phyloP scores from a whole-genome alignment of 176 grass and related monocot species.

The Neostapfia colusana region DNA sequence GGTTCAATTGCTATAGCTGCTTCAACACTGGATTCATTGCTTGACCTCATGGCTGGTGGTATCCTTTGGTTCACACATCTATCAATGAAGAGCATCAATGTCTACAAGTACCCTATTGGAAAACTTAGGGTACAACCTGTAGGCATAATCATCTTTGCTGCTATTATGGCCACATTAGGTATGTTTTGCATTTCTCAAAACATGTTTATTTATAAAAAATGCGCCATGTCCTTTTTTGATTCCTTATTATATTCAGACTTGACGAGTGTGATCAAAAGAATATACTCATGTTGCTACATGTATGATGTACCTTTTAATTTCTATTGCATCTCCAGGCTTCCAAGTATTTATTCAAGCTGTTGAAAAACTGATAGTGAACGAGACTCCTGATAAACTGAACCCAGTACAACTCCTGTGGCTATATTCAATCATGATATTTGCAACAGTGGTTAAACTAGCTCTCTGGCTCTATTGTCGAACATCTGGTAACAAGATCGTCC shows the following conservation, averaged over 20 bases:
- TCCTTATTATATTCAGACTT: neutral
- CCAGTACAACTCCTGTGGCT: slow-evolving; percentile 73
- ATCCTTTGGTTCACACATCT: slow-evolving; percentile 99
- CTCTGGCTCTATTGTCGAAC: slow-evolving; percentile 87
- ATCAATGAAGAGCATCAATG: slow-evolving; percentile 87
- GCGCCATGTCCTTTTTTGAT: neutral
- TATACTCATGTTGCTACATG: neutral
- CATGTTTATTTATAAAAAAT: neutral
- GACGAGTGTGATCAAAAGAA: neutral
- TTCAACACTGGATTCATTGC: slow-evolving; percentile 87
- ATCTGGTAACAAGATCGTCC: slow-evolving; percentile 85
- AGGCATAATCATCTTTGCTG: slow-evolving; percentile 93
- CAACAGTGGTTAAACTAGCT: slow-evolving; percentile 81
- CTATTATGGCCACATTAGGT: slow-evolving; percentile 93
- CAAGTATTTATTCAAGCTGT: slow-evolving; percentile 87
- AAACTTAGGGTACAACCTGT: slow-evolving; percentile 93
- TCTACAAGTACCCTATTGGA: slow-evolving; percentile 91
- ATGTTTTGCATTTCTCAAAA: slow-evolving; percentile 29
- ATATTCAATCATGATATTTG: slow-evolving; percentile 94
- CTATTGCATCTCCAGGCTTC: slow-evolving; percentile 56
- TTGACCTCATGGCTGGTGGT: slow-evolving; percentile 94
- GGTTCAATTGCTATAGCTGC: slow-evolving; percentile 96
- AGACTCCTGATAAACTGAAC: slow-evolving; percentile 56
- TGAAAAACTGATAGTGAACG: slow-evolving; percentile 71
- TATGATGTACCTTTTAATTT: neutral